Evolutionary conservation across 2,329 filamentous ascomycete genomes (phyloP).

Genomic region (Zasmidium citrigriseum): DNA sequence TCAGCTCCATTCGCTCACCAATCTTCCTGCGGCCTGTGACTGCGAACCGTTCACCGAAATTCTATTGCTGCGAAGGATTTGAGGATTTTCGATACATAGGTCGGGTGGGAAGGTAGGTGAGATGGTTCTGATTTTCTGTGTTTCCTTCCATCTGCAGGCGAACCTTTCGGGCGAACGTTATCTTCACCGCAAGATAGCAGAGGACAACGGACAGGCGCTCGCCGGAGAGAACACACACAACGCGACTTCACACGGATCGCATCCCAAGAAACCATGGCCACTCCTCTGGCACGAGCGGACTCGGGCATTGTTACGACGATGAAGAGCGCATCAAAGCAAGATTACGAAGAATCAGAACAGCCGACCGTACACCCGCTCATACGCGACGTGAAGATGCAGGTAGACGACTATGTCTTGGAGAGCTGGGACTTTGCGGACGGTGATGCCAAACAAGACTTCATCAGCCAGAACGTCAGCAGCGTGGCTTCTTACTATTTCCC

Average conservation of each 20-base stretch:
- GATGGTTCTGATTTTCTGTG: neutral
- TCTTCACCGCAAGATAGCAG: neutral
- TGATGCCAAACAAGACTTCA: constrained; percentile 1
- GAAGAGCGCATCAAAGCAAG: neutral
- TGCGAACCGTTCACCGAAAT: neutral
- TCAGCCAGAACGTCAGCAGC: neutral
- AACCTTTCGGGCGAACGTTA: neutral
- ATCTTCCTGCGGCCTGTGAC: neutral
- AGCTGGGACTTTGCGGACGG: constrained; percentile 8
- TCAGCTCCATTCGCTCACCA: too few species aligned
- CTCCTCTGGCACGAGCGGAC: neutral
- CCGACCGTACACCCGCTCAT: neutral
- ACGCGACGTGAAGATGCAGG: neutral
- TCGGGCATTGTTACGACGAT: neutral
- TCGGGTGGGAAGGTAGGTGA: neutral
- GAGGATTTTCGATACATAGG: neutral
- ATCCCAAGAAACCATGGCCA: neutral
- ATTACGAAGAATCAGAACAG: neutral
- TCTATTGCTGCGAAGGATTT: neutral
- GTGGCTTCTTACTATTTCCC: constrained; percentile 10
- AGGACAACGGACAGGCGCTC: too few species aligned
- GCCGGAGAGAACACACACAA: neutral
- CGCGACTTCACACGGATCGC: neutral
- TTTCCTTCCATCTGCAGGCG: neutral
- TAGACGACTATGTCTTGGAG: constrained; percentile 3